phyloP scores from a whole-genome alignment of 768 basidiomycete species.

The Boletus fagicola region DNA sequence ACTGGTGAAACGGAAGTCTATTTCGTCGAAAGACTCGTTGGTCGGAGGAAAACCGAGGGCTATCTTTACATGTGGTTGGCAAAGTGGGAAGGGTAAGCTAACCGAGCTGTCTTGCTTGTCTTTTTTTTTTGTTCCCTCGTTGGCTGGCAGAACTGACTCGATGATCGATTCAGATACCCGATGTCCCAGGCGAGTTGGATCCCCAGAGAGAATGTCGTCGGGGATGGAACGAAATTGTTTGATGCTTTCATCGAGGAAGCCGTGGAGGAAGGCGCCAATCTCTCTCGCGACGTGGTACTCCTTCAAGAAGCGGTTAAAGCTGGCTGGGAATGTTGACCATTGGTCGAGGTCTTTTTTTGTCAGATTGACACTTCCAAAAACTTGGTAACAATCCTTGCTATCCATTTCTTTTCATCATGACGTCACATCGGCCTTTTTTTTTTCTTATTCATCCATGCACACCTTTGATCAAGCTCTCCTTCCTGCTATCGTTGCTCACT shows the following conservation, averaged over 20 bases:
- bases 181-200: slow-evolving; percentile 32
- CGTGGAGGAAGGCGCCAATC: slow-evolving; percentile 15
- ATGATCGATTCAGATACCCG: slow-evolving; percentile 19
- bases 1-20: slow-evolving; percentile 11
- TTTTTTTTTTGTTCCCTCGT: not conserved
- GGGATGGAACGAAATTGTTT: slow-evolving; percentile 18
- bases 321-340: slow-evolving; percentile 12
- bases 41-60: slow-evolving; percentile 20
- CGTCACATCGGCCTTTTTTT: not conserved
- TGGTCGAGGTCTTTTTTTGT: not conserved
- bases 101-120: not conserved
- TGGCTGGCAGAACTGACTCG: not conserved
- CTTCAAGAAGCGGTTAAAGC: slow-evolving; percentile 23
- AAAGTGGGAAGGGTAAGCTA: slow-evolving; percentile 34
- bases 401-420: not conserved
- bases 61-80: slow-evolving; percentile 27
- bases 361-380: not conserved
- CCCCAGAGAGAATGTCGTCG: slow-evolving; percentile 27
- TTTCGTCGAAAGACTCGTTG: slow-evolving; percentile 31
- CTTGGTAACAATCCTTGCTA: not conserved
- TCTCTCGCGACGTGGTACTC: slow-evolving; percentile 16
- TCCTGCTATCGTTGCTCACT: not conserved
- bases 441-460: not conserved
- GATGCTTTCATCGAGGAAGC: slow-evolving; percentile 21
- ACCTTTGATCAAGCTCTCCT: not conserved